Evolutionary conservation across 345 rosid genomes (phyloP).

Genomic region (Turnera subulata): DNA sequence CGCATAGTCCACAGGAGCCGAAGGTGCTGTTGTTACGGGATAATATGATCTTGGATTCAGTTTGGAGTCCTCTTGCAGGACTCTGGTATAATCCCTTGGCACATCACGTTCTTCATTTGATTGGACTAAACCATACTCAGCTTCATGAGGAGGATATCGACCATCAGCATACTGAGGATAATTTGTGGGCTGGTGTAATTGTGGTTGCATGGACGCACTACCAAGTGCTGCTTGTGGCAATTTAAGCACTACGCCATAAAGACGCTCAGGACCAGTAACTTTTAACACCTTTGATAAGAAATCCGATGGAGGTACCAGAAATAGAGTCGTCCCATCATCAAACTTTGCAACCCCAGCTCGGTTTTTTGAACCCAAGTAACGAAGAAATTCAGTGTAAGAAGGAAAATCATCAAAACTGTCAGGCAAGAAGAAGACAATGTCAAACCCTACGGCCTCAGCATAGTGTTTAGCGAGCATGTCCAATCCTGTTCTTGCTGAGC

Average conservation of each 20-base stretch:
- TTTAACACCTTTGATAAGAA: slow-evolving; percentile 76
- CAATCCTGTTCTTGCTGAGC: slow-evolving; percentile 97
- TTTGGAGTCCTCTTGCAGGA: slow-evolving; percentile 45
- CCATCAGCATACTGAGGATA: slow-evolving; percentile 36
- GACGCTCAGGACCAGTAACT: slow-evolving; percentile 80
- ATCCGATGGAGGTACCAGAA: slow-evolving; percentile 93
- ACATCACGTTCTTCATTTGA: slow-evolving; percentile 38
- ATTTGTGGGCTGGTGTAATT: slow-evolving; percentile 32
- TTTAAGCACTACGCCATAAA: slow-evolving; percentile 92
- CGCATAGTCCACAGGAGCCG: slow-evolving; percentile 35
- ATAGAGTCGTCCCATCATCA: slow-evolving; percentile 79
- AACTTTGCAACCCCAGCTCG: slow-evolving; percentile 98
- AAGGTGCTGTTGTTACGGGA: slow-evolving; percentile 27
- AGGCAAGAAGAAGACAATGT: slow-evolving; percentile 85
- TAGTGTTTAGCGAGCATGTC: slow-evolving; percentile 88
- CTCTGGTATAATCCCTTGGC: slow-evolving; percentile 38
- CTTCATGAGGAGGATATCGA: slow-evolving; percentile 31
- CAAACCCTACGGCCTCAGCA: slow-evolving; percentile 72
- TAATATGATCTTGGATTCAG: slow-evolving; percentile 34
- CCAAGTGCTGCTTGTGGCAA: slow-evolving; percentile 55
- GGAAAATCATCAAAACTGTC: slow-evolving; percentile 94
- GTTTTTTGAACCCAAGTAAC: slow-evolving; percentile 77
- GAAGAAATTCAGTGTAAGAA: slow-evolving; percentile 90
- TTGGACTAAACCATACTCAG: slow-evolving; percentile 32
- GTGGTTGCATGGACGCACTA: slow-evolving; percentile 30